phyloP scores from a whole-genome alignment of 2,329 filamentous ascomycete genomes.

The Apiospora aurea region DNA sequence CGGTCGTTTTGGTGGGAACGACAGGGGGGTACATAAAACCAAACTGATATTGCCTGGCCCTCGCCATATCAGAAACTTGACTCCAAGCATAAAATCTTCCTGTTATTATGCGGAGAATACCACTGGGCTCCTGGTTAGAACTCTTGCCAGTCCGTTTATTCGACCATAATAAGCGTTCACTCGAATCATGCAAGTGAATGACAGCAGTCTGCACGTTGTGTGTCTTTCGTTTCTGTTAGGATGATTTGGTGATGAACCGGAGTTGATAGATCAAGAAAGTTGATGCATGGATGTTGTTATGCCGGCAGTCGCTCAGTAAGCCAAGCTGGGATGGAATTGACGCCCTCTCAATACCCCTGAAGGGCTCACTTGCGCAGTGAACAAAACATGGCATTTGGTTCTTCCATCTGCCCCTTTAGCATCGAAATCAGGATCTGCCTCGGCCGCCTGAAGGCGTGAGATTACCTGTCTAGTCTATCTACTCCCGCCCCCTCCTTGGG shows the following conservation, averaged over 20 bases:
- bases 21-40: neutral
- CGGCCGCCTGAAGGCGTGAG: neutral
- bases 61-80: neutral
- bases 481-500: no score
- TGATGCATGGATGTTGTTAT: no score
- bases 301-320: neutral
- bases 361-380: neutral
- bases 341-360: no score
- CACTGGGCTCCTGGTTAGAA: neutral
- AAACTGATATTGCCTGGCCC: neutral
- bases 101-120: no score
- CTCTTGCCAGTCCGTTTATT: no score
- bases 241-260: no score
- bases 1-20: neutral
- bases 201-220: no score
- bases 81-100: no score
- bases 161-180: no score
- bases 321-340: neutral
- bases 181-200: neutral
- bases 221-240: no score
- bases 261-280: no score
- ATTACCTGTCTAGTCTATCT: neutral
- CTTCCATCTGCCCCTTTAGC: neutral
- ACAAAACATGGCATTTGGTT: neutral
- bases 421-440: neutral